A percentile compares a stretch with the other conserved stretches of the same genome.
phyloP scores from a whole-genome alignment of 768 basidiomycete species.

The Tulasnella sp. region DNA sequence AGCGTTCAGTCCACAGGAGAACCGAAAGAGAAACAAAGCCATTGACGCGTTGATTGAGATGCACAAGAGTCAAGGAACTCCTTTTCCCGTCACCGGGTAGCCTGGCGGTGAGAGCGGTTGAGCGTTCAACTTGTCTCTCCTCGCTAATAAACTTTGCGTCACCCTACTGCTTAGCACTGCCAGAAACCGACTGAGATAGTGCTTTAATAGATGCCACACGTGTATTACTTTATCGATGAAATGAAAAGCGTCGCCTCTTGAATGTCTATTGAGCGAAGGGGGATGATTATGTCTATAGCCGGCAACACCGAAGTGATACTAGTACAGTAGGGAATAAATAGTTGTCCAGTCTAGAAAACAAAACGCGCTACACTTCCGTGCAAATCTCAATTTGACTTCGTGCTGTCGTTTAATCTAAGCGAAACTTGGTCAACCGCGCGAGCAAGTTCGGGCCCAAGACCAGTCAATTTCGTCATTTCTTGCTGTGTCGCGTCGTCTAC shows the following conservation, averaged over 20 bases:
- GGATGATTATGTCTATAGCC: slow-evolving; percentile 13
- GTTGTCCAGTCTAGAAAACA: not conserved
- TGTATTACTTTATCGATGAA: not conserved
- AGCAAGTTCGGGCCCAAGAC: slow-evolving; percentile 21
- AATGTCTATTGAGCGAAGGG: not conserved
- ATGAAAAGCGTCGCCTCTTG: not conserved
- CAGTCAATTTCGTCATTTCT: slow-evolving; percentile 26
- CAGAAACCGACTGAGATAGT: not conserved
- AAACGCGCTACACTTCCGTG: not conserved
- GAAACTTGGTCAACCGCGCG: slow-evolving; percentile 37
- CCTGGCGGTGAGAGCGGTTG: not conserved
- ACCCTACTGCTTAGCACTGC: not conserved
- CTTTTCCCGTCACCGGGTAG: not conserved
- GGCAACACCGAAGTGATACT: not conserved
- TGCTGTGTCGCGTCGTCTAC: not conserved
- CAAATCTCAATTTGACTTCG: not conserved
- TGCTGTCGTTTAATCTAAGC: not conserved
- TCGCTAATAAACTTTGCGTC: not conserved
- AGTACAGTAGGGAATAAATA: not conserved
- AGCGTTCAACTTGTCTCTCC: not conserved
- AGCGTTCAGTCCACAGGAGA: not conserved
- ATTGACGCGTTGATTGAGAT: not conserved
- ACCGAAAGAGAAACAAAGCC: not conserved
- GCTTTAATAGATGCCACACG: not conserved
- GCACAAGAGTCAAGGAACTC: not conserved